Evolutionary conservation across 2,329 filamentous ascomycete genomes (phyloP).

Genomic region (Claviceps digitariae): DNA sequence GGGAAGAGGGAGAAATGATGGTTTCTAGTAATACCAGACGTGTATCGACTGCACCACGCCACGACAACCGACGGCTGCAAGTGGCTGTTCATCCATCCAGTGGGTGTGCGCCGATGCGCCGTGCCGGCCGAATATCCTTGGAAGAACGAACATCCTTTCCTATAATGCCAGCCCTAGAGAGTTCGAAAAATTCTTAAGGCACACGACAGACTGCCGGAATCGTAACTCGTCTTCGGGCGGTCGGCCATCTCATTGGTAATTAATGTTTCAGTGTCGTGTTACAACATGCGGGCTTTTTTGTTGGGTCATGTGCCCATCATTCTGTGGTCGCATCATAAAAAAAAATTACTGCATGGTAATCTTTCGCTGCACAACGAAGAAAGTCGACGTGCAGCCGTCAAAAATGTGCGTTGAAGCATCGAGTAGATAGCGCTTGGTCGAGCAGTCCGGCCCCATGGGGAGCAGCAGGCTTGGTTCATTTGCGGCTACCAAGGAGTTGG

Average conservation of each 20-base stretch:
- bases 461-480: background rate
- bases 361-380: background rate
- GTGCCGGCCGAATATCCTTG: background rate
- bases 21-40: background rate
- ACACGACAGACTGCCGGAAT: slow-evolving; percentile 3
- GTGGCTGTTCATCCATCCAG: background rate
- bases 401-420: background rate
- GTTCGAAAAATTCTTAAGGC: background rate
- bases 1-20: background rate
- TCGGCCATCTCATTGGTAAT: background rate
- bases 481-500: background rate
- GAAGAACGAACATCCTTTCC: background rate
- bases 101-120: background rate
- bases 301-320: background rate
- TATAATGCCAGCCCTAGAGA: background rate
- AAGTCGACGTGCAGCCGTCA: background rate
- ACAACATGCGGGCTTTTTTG: background rate
- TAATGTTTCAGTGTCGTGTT: background rate
- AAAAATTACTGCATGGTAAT: background rate
- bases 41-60: background rate
- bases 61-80: background rate
- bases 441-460: background rate
- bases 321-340: background rate
- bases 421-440: background rate
- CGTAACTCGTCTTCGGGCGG: background rate